Evolutionary conservation across 768 basidiomycete species (phyloP), one percentile per base, ranked within the genome.

Genomic region (Mycena metata): DNA sequence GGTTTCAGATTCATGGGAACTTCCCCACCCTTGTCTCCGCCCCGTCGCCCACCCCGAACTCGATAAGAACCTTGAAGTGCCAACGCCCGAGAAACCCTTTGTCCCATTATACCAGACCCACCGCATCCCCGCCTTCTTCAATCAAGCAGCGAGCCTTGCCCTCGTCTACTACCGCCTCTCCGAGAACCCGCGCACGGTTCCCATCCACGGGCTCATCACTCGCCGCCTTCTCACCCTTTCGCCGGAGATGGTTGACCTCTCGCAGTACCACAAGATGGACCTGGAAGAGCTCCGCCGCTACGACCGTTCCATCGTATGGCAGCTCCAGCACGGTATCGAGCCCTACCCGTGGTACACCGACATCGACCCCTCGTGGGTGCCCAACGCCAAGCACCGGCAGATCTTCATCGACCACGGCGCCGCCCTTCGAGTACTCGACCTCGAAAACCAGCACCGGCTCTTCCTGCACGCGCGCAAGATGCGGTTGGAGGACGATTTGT

Each of bases 281-380:
- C 19, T 71, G 39, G 70, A 71, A 33, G 70, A 71, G 52, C 64
- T 71, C 15, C 57, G 63, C 24, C 70, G 66, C 47, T 71, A 71
- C 59, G 70, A 71, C 54, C 57, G 64, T 4, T 21, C 39, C 35
- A 45, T 68, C 45, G 47, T 65, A 2, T 65, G 58, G 55, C 54
- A 42, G 23, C 43, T 68, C 42, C 21, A 51, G 62, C 21, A 68
- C 26, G 70, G 67, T 35, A 52, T 68, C 43, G 63, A 64, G 43
- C 70, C 66, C 21, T 56, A 64, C 47, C 70, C 66, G 12, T 71
- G 70, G 70, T 52, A 55, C 9, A 15, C 57, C 0, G 19, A 56
- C 6, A 26, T 19, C 21, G 15, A 52, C 7, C 45, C 43, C 17
- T 13, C 23, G 23, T 71, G 66, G 62, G 33, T 19, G 8, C 66